Conservation (phyloP, 768 basidiomycete species). For the Mycena chlorophos region DNA sequence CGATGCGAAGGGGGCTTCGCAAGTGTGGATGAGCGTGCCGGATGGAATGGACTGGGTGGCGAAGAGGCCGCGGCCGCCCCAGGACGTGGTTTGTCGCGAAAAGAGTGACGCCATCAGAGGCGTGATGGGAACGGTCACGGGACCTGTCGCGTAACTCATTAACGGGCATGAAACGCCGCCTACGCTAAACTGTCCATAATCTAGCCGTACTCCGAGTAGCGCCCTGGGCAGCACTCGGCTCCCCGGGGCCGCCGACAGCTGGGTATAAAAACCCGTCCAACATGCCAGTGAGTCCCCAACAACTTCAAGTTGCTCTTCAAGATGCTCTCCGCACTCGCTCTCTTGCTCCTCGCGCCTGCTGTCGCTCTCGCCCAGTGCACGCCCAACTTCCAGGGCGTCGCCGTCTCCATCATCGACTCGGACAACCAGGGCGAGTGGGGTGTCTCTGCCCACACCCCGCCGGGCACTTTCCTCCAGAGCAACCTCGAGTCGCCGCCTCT, state of each 20-base stretch:
- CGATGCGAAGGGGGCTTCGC: conserved; percentile 51
- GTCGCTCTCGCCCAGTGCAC: no score
- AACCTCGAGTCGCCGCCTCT: conserved; percentile 1
- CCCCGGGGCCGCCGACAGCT: no score
- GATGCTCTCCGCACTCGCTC: no score
- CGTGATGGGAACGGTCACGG: neutral
- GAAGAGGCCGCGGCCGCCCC: conserved; percentile 57
- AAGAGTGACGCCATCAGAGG: conserved; percentile 5
- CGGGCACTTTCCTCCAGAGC: conserved; percentile 13
- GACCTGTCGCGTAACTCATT: no score
- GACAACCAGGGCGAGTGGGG: conserved; percentile 12
- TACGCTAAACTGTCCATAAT: no score
- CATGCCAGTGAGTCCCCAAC: no score
- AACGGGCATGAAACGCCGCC: no score
- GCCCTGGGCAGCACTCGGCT: no score
- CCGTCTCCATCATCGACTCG: conserved; percentile 13
- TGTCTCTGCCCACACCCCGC: conserved; percentile 12
- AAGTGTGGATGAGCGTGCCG: conserved; percentile 45
- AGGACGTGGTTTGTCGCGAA: conserved; percentile 33
- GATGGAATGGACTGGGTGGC: conserved; percentile 42
- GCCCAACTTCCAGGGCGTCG: conserved; percentile 20
- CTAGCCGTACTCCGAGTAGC: no score
- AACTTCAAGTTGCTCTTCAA: no score
- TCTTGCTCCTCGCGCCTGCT: no score
- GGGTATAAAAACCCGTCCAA: no score